Evolutionary conservation across 179 eudicot species (phyloP), one percentile per base, ranked within the genome.

Genomic region (Patellifolia procumbens): DNA sequence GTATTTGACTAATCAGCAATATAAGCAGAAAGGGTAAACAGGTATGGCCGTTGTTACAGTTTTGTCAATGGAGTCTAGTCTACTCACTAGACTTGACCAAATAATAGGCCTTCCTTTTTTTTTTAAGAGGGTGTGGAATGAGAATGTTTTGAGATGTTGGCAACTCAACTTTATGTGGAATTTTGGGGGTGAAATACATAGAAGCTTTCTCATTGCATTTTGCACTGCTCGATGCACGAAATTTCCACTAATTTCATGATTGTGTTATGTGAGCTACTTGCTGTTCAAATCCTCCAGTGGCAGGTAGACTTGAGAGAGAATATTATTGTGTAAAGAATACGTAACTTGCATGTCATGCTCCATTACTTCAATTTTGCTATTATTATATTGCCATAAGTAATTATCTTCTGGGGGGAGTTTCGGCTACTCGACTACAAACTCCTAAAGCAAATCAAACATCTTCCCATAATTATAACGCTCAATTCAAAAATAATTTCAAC

Each of bases 201-300:
- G n/a, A 66, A 20, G 45, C 26, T n/a, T 15, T 42, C 0, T 34
- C 20, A 16, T 46, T 46, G 20, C 24, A 59, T 19, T 72, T 72
- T 37, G 31, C 65, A 56, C 75, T 58, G 75, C 75, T 72, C 75
- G 66, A 72, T 72, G 66, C 65, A 58, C 12, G 52, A 24, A 72
- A 0, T 72, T 72, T 72, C 66, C 5, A 55, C 66, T 72, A n/a
- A 26, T 19, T 58, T 72, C 39, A 72, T 72, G 15, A 72, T 72
- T 72, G 34, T 52, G 7, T 34, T 71, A 37, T 65, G 29, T 19
- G 70, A 65, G 70, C 70, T 65, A 65, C 70, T 39, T 39, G 29
- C 28, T 37, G 4, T 35, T 37, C 67, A 15, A 31, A n/a, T 2
- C 24, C 34, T 29, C 3, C 37, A 9, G 2, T 35, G 2, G 28